A percentile compares a stretch with the other conserved stretches of the same genome.
These are phyloP conservation scores for Macrolepiota fuliginosa DNA, from an alignment of 768 basidiomycete genomes.

Conservation along the genomic window DNA sequence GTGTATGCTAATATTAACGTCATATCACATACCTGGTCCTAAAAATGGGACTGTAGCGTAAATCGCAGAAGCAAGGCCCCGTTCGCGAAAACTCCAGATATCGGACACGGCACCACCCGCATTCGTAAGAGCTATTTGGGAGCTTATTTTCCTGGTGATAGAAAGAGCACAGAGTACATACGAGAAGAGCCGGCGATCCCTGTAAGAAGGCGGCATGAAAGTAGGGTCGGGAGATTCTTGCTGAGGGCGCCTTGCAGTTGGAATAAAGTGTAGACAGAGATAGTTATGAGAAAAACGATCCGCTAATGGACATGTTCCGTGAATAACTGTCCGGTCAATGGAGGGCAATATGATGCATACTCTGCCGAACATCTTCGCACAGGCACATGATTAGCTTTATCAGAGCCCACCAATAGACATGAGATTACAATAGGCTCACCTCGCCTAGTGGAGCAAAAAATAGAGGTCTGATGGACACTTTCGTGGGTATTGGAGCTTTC, in stretches of 20 bases:
- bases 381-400: constrained; percentile 8
- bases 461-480: constrained; percentile 33
- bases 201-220: constrained; percentile 52
- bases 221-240: constrained; percentile 43
- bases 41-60: constrained; percentile 62
- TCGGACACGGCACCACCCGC: constrained; percentile 57
- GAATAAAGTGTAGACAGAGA: constrained; percentile 47
- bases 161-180: constrained; percentile 23
- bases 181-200: constrained; percentile 60
- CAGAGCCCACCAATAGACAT: constrained; percentile 11
- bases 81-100: constrained; percentile 57
- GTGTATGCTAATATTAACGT: background rate
- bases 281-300: constrained; percentile 51
- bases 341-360: constrained; percentile 26
- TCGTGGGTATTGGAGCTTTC: background rate
- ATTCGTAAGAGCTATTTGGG: constrained; percentile 50
- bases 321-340: background rate
- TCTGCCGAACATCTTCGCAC: constrained; percentile 47
- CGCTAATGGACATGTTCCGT: constrained; percentile 31
- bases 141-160: background rate
- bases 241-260: constrained; percentile 56
- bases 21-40: constrained; percentile 40
- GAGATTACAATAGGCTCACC: constrained; percentile 26
- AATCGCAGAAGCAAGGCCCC: constrained; percentile 56
- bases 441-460: constrained; percentile 61